Evolutionary conservation across 2,329 filamentous ascomycete species (phyloP).

Genomic region (Epichloe scottii): DNA sequence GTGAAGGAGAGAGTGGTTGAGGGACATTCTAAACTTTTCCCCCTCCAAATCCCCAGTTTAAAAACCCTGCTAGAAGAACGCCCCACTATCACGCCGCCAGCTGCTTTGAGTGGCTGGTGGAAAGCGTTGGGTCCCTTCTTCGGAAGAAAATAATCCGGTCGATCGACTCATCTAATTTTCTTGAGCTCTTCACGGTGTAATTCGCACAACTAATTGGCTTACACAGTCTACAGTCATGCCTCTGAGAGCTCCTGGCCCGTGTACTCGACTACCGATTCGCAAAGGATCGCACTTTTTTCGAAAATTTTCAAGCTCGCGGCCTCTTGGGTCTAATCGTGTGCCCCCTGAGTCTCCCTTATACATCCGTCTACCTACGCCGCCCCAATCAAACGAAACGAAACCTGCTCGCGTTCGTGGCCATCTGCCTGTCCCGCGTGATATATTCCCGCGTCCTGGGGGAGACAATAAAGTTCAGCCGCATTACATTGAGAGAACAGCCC

Average conservation of each 20-base stretch:
- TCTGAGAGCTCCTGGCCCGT: constrained; percentile 12
- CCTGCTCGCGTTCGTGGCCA: constrained; percentile 53
- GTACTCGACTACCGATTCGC: constrained; percentile 15
- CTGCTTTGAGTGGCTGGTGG: background rate
- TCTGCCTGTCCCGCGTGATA: constrained; percentile 67
- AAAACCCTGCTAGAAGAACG: background rate
- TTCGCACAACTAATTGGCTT: background rate
- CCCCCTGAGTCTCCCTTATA: constrained; percentile 81
- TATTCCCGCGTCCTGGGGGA: constrained; percentile 52
- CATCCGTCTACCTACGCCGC: constrained; percentile 66
- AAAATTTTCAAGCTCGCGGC: constrained; percentile 21
- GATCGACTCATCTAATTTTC: background rate
- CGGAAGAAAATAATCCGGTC: constrained; percentile 3
- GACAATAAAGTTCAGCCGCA: constrained; percentile 46
- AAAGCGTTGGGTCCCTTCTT: background rate
- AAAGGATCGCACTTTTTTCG: constrained; percentile 16
- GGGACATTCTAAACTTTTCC: background rate
- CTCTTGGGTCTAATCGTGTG: constrained; percentile 40
- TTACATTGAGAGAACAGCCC: constrained; percentile 50
- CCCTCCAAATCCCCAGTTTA: background rate
- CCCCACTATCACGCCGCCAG: background rate
- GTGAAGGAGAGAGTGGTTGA: background rate
- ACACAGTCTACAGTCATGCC: constrained; percentile 14
- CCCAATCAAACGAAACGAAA: constrained; percentile 50
- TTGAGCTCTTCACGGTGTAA: background rate